Evolutionary conservation across 73 alveolate genomes (phyloP).

Genomic region (Loxodes magnus): DNA sequence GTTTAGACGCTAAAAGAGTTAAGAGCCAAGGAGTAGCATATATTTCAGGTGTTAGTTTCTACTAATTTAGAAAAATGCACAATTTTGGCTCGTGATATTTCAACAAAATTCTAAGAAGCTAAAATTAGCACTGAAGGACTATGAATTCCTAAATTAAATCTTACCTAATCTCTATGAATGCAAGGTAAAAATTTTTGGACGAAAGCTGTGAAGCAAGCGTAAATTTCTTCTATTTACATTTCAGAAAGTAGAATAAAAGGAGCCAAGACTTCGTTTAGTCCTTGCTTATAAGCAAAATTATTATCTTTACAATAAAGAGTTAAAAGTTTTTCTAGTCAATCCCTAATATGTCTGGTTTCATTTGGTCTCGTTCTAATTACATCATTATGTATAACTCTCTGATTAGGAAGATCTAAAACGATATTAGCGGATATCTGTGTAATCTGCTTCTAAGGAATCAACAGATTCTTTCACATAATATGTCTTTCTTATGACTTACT

Average conservation of each 20-base stretch:
- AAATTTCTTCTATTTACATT: background rate
- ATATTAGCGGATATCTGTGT: too few relatives aligned
- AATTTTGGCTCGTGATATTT: conserved; percentile 50
- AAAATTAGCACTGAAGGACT: conserved; percentile 26
- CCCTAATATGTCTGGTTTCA: conserved; percentile 16
- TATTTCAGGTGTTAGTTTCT: conserved; percentile 53
- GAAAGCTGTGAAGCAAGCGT: conserved; percentile 12
- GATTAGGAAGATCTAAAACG: conserved; percentile 6
- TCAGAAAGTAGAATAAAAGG: conserved; percentile 36
- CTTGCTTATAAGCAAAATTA: conserved; percentile 54
- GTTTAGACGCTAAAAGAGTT: conserved; percentile 57
- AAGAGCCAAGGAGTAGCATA: conserved; percentile 75
- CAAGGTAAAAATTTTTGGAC: conserved; percentile 17
- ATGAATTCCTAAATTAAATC: conserved; percentile 29
- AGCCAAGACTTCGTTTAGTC: conserved; percentile 57
- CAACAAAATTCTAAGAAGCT: conserved; percentile 19
- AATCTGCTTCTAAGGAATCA: too few relatives aligned
- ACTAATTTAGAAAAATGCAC: conserved; percentile 24
- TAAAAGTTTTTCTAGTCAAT: conserved; percentile 28
- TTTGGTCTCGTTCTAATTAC: conserved; percentile 20
- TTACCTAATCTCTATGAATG: conserved; percentile 10
- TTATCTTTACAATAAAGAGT: conserved; percentile 51
- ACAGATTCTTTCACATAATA: too few relatives aligned
- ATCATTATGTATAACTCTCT: conserved; percentile 13
- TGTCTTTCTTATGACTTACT: too few relatives aligned